Percentiles rank a stretch among this genome's conserved stretches.
Conservation (phyloP, 257 asterid genomes). For the Marsdenia floribunda region DNA sequence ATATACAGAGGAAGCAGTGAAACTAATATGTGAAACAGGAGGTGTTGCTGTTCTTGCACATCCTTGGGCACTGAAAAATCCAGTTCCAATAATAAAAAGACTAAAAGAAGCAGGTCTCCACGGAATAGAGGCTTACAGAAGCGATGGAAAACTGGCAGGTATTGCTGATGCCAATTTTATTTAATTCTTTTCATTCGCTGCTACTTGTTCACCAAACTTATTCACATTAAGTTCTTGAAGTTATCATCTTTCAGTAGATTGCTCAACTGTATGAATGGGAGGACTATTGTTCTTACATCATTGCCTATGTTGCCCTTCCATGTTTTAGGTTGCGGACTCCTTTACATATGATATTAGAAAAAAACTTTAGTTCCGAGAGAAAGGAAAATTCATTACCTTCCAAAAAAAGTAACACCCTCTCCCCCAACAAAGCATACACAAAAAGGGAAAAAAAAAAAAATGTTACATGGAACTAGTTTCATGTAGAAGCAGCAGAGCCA, state of each 20-base stretch:
- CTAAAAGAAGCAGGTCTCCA: conserved; percentile 82
- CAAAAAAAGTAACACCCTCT: no score
- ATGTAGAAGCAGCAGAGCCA: not conserved
- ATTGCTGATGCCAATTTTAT: not conserved
- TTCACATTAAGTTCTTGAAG: not conserved
- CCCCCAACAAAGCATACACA: no score
- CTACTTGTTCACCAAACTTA: not conserved
- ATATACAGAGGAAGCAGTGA: conserved; percentile 68
- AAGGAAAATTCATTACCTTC: not conserved
- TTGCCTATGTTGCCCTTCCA: not conserved
- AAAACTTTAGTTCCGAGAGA: not conserved
- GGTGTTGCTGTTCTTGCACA: conserved; percentile 95
- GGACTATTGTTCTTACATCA: not conserved
- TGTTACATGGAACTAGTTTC: not conserved
- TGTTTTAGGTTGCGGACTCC: not conserved
- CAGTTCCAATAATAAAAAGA: conserved; percentile 56
- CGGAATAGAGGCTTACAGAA: conserved; percentile 83
- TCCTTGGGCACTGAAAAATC: conserved; percentile 96
- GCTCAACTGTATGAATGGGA: not conserved
- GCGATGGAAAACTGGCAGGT: conserved; percentile 92
- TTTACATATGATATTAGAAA: not conserved
- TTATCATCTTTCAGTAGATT: not conserved
- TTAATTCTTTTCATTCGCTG: not conserved
- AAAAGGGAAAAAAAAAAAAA: not conserved
- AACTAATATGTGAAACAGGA: conserved; percentile 76